Evolutionary conservation across 257 asterid genomes (phyloP).

Genomic region (Perilla frutescens): DNA sequence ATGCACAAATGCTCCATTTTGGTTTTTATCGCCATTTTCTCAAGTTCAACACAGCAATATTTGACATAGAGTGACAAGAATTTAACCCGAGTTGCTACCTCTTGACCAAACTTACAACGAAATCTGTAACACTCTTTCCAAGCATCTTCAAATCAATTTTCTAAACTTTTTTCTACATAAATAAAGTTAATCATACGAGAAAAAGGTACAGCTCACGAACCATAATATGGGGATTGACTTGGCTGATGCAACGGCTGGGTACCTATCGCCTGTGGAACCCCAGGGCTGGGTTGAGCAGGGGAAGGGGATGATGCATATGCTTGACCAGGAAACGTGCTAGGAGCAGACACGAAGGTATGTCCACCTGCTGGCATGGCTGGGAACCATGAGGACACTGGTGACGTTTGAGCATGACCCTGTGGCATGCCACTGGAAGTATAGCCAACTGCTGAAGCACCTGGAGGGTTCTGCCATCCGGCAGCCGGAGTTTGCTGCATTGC

Average conservation of each 20-base stretch:
- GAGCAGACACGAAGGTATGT: slow-evolving; percentile 42
- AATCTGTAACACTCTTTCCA: background rate
- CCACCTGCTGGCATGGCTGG: slow-evolving; percentile 44
- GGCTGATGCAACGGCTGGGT: slow-evolving; percentile 50
- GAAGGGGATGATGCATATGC: slow-evolving; percentile 44
- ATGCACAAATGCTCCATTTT: background rate
- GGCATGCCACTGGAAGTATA: slow-evolving; percentile 39
- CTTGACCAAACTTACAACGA: slow-evolving; percentile 18
- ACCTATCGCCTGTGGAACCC: slow-evolving; percentile 38
- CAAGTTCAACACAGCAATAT: background rate
- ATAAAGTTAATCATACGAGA: background rate
- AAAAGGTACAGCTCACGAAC: slow-evolving; percentile 39
- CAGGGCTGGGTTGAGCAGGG: slow-evolving; percentile 45
- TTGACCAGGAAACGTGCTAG: slow-evolving; percentile 55
- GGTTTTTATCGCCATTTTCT: background rate
- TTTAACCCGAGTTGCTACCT: slow-evolving; percentile 14
- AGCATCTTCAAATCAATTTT: slow-evolving; percentile 11
- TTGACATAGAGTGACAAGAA: slow-evolving; percentile 5
- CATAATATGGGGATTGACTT: slow-evolving; percentile 49
- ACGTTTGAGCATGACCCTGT: slow-evolving; percentile 41
- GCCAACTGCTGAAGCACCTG: slow-evolving; percentile 44
- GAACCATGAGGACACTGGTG: slow-evolving; percentile 56
- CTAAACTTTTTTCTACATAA: background rate
- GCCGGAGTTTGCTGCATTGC: slow-evolving; percentile 60
- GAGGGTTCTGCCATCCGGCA: slow-evolving; percentile 53